phyloP scores from a whole-genome alignment of 192 early-diverging fungal genomes.

The Ramicandelaber brevisporus region DNA sequence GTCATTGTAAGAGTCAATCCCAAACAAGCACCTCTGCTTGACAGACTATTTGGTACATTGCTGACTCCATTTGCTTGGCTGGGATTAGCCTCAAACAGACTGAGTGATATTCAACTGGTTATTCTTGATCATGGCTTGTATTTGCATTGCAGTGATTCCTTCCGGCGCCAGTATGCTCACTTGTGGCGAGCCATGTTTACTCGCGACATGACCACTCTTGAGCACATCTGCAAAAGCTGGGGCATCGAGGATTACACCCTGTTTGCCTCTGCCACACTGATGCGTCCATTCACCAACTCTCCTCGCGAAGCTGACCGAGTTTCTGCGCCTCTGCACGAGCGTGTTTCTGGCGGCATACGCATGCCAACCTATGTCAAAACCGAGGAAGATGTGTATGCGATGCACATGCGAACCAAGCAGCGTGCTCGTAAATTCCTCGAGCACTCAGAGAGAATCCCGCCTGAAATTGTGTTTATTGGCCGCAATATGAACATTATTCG shows the following conservation, averaged over 20 bases:
- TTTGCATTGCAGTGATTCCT: slow-evolving; percentile 36
- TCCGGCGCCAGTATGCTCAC: slow-evolving; percentile 50
- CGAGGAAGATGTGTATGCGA: slow-evolving; percentile 38
- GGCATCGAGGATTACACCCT: slow-evolving; percentile 16
- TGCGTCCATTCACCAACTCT: slow-evolving; percentile 8
- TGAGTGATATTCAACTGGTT: slow-evolving; percentile 31
- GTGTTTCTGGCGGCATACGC: no score
- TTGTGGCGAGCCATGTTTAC: slow-evolving; percentile 71
- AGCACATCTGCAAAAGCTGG: slow-evolving; percentile 42
- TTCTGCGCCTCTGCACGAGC: no score
- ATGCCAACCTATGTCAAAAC: no score
- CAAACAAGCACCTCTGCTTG: slow-evolving; percentile 5
- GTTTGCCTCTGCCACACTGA: slow-evolving; percentile 15
- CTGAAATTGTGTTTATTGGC: slow-evolving; percentile 71
- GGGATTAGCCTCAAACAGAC: neutral
- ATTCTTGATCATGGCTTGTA: slow-evolving; percentile 87
- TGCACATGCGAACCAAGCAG: slow-evolving; percentile 51
- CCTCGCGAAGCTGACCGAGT: no score
- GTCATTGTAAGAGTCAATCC: slow-evolving; percentile 51
- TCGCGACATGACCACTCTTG: slow-evolving; percentile 32
- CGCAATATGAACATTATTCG: slow-evolving; percentile 70
- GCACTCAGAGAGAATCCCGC: slow-evolving; percentile 44
- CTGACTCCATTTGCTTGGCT: neutral
- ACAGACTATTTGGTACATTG: neutral
- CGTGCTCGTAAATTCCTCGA: slow-evolving; percentile 39